phyloP scores from a whole-genome alignment of 129 eudicot species.

The Flaveria bidentis region DNA sequence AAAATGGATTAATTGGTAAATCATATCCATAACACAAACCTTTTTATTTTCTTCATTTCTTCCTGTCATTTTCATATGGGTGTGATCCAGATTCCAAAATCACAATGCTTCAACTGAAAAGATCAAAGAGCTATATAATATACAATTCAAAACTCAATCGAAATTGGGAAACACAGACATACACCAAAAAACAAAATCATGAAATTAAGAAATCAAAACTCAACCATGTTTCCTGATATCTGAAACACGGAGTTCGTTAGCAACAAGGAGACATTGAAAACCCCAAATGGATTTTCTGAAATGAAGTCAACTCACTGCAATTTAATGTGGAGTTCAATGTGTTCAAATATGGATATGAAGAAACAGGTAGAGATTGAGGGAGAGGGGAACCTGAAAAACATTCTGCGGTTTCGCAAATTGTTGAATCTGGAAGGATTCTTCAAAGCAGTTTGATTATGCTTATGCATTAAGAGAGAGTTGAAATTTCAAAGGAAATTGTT shows the following conservation, averaged over 20 bases:
- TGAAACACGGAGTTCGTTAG: slow-evolving; percentile 32
- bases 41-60: slow-evolving; percentile 43
- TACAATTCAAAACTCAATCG: background rate
- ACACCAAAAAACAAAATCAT: background rate
- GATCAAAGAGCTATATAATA: background rate
- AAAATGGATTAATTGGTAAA: slow-evolving; percentile 11
- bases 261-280: slow-evolving; percentile 39
- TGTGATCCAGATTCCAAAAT: slow-evolving; percentile 31
- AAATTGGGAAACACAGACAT: background rate
- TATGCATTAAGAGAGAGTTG: slow-evolving; percentile 20
- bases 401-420: background rate
- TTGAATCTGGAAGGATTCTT: slow-evolving; percentile 15
- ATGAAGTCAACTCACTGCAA: slow-evolving; percentile 32
- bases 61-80: slow-evolving; percentile 42
- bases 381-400: slow-evolving; percentile 36
- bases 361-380: slow-evolving; percentile 10
- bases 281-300: slow-evolving; percentile 30
- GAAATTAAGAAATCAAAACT: slow-evolving; percentile 14
- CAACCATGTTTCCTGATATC: slow-evolving; percentile 35
- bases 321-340: slow-evolving; percentile 29
- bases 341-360: slow-evolving; percentile 23
- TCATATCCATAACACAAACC: slow-evolving; percentile 34
- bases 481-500: slow-evolving; percentile 22
- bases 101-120: slow-evolving; percentile 37
- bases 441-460: background rate